phyloP scores from a whole-genome alignment of 371 early-diverging fungal species.

The Cokeromyces recurvatus region DNA sequence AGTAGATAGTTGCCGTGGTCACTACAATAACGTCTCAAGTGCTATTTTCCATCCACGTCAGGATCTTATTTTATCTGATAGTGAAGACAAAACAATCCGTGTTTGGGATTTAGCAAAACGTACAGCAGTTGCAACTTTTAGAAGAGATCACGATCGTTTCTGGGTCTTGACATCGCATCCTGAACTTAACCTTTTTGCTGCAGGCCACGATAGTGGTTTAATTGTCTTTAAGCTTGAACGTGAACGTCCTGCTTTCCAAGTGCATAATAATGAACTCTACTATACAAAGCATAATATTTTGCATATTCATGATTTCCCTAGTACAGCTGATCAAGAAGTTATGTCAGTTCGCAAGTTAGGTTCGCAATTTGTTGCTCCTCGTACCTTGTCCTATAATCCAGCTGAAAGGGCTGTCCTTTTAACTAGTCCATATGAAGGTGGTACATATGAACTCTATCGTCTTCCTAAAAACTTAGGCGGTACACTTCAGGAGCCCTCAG shows the following conservation, averaged over 20 bases:
- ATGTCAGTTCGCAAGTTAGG: constrained; percentile 67
- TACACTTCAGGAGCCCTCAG: constrained; percentile 58
- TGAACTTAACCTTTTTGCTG: constrained; percentile 92
- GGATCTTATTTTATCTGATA: constrained; percentile 88
- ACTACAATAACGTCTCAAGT: constrained; percentile 96
- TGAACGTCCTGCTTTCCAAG: constrained; percentile 87
- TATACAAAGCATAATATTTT: constrained; percentile 83
- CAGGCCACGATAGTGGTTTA: constrained; percentile 97
- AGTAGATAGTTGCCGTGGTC: constrained; percentile 96
- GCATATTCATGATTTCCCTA: constrained; percentile 75
- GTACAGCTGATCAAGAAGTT: constrained; percentile 70
- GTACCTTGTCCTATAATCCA: constrained; percentile 89
- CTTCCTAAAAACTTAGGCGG: constrained; percentile 74
- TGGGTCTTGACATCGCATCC: constrained; percentile 97
- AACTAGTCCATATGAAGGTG: constrained; percentile 80
- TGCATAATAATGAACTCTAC: constrained; percentile 76
- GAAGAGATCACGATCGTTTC: constrained; percentile 95
- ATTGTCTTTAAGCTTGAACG: constrained; percentile 96
- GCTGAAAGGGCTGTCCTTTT: constrained; percentile 87
- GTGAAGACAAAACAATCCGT: constrained; percentile 97
- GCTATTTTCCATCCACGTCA: constrained; percentile 91
- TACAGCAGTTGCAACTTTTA: constrained; percentile 87
- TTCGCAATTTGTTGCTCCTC: constrained; percentile 66
- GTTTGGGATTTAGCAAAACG: constrained; percentile 97
- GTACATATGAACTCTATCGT: constrained; percentile 80